Base-by-base conservation (phyloP, 202 grass and related monocot genomes). In the Setaria viridis region DNA sequence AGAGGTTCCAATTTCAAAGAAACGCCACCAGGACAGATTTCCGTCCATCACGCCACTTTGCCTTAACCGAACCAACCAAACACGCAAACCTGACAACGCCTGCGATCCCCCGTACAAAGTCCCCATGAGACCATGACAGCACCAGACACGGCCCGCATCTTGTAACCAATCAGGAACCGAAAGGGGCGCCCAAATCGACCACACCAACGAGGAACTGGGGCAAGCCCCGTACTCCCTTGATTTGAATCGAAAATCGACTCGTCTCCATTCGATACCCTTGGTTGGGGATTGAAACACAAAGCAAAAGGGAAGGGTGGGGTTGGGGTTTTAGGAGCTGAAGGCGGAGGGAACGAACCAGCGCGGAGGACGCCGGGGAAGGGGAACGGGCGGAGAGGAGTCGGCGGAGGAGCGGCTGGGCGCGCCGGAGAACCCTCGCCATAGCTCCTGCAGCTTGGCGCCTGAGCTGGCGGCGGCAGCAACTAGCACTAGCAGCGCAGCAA, bases 401-500 rank as follows among this genome's bases (percentile, higher is more conserved):
- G 20, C 46, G 82, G 59, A 84, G 19, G 46, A 83, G 41, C 56
- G 72, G 60, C 8, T 33, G 72, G 60, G 34, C 47, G 5, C 48
- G 47, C 62, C 72, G 59, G 72, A 67, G 72, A 35, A 84, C 48
- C 62, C 60, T 77, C 59, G 82, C 71, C 82, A 85, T 85, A 35
- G 48, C 60, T 63, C 60, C 29, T 13, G 57, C 57, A 58, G 57
- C 55, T 57, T 2, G 7, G 55, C 55, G 57, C n/a, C 9, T 19
- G 54, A 8, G 54, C 54, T 20, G 16, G 59, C 25, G 10, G 59
- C 59, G 11, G 29, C 60, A 63, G 60, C 25, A 63, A 60, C 47
- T 41, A 39, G 39, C 43, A 46, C 43, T 46, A 10, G 6, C 42
- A 45, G 42, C 42, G 35, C 35, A 2, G 35, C 35, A 37, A 37